Evolutionary conservation across 768 basidiomycete species (phyloP), one percentile per base, ranked within the genome.

Genomic region (Phylloporus scabripes): DNA sequence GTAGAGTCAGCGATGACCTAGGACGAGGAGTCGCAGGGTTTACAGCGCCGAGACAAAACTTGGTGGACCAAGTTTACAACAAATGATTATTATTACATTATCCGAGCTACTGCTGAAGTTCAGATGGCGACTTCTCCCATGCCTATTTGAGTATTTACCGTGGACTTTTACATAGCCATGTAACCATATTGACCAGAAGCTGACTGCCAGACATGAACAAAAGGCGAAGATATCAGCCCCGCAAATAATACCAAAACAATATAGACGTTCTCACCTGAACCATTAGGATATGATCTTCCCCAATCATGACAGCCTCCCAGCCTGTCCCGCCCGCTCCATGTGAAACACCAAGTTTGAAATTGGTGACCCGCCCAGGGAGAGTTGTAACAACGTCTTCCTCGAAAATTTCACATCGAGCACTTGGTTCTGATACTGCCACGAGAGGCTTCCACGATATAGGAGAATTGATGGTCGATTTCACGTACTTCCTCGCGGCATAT

Each of bases 261-360:
- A 23, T 15, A 40, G 14, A 45, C 20, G 3, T 9, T 28, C 59
- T 48, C 49, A 69, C 70, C 51, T 67, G 60, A 32, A 71, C 64
- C 48, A 67, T 55, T 1, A 72, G 41, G 20, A 72, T 57, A 14
- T 63, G 61, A 43, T 72, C 60, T 49, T 72, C 71, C 5, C 66
- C 60, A 11, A 72, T 57, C 71, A 72, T 71, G 21, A 57, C 58
- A 32, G 65, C 61, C 4, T 61, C 61, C 64, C 66, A 68, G 7
- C 57, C 57, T 7, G 53, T 34, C 15, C 40, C n/a, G 7, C 55
- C 50, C 24, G 28, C 28, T 29, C 28, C 28, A 10, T 10, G 28
- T 29, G 33, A 46, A 24, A 40, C 38, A 5, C 49, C 24, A 37
- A 65, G 57, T 4, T 42, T 32, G 41, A 65, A 3, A 34, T 18